Conservation (phyloP, 164 flowering plant genomes). For the Houttuynia cordata region DNA sequence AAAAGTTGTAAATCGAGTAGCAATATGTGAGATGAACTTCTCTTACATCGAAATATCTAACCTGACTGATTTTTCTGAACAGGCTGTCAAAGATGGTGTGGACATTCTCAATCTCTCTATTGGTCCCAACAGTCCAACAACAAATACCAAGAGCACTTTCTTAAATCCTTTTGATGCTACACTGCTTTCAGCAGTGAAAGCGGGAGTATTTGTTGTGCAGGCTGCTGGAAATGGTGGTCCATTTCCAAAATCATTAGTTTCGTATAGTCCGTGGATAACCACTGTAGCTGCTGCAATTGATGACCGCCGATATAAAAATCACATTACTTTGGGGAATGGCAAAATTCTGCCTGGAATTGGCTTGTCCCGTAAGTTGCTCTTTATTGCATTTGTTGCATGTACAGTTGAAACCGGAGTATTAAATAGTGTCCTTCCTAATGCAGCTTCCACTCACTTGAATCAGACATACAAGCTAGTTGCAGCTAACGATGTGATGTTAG, state of each 20-base stretch:
- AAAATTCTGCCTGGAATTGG: constrained; percentile 81
- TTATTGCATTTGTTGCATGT: background rate
- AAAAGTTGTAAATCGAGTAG: no score
- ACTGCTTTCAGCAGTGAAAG: constrained; percentile 91
- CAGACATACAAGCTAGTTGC: constrained; percentile 67
- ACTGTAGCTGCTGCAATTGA: constrained; percentile 95
- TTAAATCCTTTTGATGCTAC: constrained; percentile 91
- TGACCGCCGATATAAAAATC: constrained; percentile 92
- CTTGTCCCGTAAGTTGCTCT: constrained; percentile 65
- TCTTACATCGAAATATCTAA: background rate
- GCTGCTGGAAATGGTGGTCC: constrained; percentile 99
- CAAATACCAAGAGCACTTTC: constrained; percentile 72
- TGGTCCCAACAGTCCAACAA: constrained; percentile 91
- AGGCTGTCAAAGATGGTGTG: constrained; percentile 99
- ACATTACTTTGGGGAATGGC: constrained; percentile 75
- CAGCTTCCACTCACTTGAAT: constrained; percentile 68
- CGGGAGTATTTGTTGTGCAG: constrained; percentile 96
- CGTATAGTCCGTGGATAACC: constrained; percentile 97
- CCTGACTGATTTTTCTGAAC: constrained; percentile 13
- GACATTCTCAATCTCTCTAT: constrained; percentile 95
- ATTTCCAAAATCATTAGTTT: constrained; percentile 77
- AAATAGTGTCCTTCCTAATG: constrained; percentile 7
- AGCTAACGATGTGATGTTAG: constrained; percentile 82
- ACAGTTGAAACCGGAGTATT: background rate
- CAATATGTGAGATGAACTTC: no score